These are phyloP conservation scores for Claviceps fusiformis DNA, from an alignment of 2,329 filamentous ascomycete species.

Conservation along the genomic window DNA sequence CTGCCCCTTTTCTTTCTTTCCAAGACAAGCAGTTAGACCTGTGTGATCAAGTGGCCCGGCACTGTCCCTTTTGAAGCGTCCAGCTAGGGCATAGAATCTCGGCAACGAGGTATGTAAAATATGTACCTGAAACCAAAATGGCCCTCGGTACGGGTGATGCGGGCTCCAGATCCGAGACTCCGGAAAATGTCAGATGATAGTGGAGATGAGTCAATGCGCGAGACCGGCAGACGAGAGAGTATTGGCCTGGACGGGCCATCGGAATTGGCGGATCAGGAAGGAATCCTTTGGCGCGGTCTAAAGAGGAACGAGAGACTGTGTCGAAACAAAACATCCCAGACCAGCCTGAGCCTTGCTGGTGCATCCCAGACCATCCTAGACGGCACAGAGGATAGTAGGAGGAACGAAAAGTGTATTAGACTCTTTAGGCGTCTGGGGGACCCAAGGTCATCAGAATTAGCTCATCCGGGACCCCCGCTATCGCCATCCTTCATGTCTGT, in stretches of 20 bases:
- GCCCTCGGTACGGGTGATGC: not conserved
- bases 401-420: not conserved
- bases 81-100: not conserved
- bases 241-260: not conserved
- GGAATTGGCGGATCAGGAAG: not conserved
- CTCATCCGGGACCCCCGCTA: too few species aligned
- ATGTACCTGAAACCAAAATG: not conserved
- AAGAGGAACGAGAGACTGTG: not conserved
- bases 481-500: too few species aligned
- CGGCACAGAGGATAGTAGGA: not conserved
- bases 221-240: not conserved
- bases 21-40: not conserved
- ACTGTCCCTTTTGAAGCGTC: not conserved
- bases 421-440: too few species aligned
- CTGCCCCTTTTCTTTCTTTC: not conserved
- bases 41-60: too few species aligned
- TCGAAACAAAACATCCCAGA: not conserved
- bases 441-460: too few species aligned
- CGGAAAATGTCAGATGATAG: not conserved
- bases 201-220: not conserved
- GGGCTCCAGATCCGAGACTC: not conserved
- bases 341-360: too few species aligned
- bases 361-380: not conserved
- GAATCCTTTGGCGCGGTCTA: not conserved
- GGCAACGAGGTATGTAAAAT: not conserved